Base-by-base conservation (phyloP, 805 yeast species). In the Lachancea meyersii region DNA sequence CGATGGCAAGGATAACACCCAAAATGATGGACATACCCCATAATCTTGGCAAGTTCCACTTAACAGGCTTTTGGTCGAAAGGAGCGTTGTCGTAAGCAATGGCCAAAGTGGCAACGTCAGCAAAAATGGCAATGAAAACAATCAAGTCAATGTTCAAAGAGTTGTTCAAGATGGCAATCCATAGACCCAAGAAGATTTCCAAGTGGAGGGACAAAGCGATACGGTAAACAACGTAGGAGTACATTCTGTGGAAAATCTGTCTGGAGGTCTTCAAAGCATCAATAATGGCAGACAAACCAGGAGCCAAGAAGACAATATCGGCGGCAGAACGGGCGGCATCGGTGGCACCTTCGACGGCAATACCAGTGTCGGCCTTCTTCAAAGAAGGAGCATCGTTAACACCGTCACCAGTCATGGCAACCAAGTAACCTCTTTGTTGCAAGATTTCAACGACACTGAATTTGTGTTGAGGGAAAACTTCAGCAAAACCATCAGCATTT, bases 401-500 rank as follows among this genome's bases (percentile, higher is more conserved):
- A 86, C 96, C 96, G 69, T 87, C 96, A 84, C 96, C 96, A 77
- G 96, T 87, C 96, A 87, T 87, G 72, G 96, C 96, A 73, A 88
- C 95, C 73, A 87, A 79, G 82, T 84, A 86, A 73, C 96, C 96
- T 79, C 95, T 82, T 69, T 82, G 78, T 77, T 87, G 96, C 71
- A 87, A 79, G 68, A 86, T 86, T 75, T 86, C 95, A 71, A 87
- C 96, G 63, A 89, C 95, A 68, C 82, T 86, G 77, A 85, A 86
- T 76, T 87, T 87, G 77, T 87, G 96, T 77, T 87, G 95, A 58
- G 96, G 96, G 94, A 87, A 87, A 67, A 87, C 96, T 76, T 87
- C 96, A 70, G 96, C 96, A 69, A 87, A 87, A 78, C 96, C 96
- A 75, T 87, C 96, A 54, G 96, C 96, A 64, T 86, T 86, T 76